Conservation (phyloP, 208 protist genomes). For the Crithidia mellificae region DNA sequence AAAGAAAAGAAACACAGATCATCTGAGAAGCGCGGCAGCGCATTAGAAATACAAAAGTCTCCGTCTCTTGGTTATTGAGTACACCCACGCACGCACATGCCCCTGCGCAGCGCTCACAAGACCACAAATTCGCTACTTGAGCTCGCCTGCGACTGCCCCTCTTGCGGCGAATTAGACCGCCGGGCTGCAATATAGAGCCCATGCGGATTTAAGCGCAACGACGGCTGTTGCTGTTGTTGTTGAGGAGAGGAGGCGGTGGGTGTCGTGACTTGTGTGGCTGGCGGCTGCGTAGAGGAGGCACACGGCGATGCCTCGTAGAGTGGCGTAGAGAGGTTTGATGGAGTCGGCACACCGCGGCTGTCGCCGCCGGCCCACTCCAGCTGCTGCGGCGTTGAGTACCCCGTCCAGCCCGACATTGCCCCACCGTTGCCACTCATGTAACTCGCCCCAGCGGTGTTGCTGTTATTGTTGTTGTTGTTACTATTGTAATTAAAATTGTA, state of each 20-base stretch:
- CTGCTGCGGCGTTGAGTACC: constrained; percentile 4
- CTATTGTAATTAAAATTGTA: too few relatives aligned
- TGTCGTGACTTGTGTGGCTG: background rate
- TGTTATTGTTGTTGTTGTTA: too few relatives aligned
- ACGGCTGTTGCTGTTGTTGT: constrained; percentile 12
- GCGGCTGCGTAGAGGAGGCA: constrained; percentile 2
- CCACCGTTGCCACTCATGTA: background rate
- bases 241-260: too few relatives aligned
- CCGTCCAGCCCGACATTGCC: background rate
- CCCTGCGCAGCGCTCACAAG: too few relatives aligned
- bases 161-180: background rate
- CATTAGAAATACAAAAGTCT: too few relatives aligned
- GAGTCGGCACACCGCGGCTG: constrained; percentile 4
- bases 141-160: constrained; percentile 20
- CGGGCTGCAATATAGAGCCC: background rate
- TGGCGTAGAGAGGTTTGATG: constrained; percentile 9
- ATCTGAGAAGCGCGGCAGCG: too few relatives aligned
- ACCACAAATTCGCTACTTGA: constrained; percentile 29
- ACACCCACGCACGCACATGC: too few relatives aligned
- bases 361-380: constrained; percentile 12
- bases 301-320: constrained; percentile 7
- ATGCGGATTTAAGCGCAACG: background rate
- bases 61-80: too few relatives aligned
- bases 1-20: constrained; percentile 8
- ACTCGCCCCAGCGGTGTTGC: too few relatives aligned